Evolutionary conservation across 495 filamentous ascomycete species (phyloP), one percentile per base, ranked within the genome.

Genomic region (Aspergillus coremiiformis): DNA sequence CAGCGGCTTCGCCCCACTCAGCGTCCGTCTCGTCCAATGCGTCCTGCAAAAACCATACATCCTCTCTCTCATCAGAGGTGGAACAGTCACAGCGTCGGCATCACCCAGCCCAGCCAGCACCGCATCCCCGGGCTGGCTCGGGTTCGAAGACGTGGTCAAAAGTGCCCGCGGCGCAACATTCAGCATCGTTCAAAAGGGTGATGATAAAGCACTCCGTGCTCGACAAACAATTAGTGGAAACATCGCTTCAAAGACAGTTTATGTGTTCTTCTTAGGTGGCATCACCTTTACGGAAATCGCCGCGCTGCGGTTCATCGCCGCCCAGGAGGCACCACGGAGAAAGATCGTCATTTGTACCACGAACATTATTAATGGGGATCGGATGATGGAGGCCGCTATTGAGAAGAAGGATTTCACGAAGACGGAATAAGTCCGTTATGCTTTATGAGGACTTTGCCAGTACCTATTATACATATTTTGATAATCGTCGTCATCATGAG

Each of bases 201-300:
- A 95, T 65, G 93, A 96, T 61, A 93, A 90, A 67, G 90, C 90
- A 14, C 83, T 90, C 20, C 87, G 90, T 55, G 90, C 92, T n/a
- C 76, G 90, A 50, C 84, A 90, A 56, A 83, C 92, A 27, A 69
- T 97, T 41, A 73, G 72, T 39, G 73, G 69, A 0, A 80, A 79
- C 44, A 80, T 78, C 14, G 81, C 84, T 45, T 84, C 84, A 63
- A 95, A 90, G 70, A 87, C 85, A 6, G 87, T 91, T 10, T 84
- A 96, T 57, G 85, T 99, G 12, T 93, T 96, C 64, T 96, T 96
- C 70, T 72, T 99, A 50, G 93, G 93, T 22, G 93, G 93, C 2
- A 86, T 96, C 44, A 95, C 86, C 1, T 95, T 92, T 59, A 94
- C 92, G 7, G 93, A 99, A 74, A 92, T 97, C 65, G 90, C 93